phyloP scores from a whole-genome alignment of 805 yeast genomes.

The Danielia reshetovae region DNA sequence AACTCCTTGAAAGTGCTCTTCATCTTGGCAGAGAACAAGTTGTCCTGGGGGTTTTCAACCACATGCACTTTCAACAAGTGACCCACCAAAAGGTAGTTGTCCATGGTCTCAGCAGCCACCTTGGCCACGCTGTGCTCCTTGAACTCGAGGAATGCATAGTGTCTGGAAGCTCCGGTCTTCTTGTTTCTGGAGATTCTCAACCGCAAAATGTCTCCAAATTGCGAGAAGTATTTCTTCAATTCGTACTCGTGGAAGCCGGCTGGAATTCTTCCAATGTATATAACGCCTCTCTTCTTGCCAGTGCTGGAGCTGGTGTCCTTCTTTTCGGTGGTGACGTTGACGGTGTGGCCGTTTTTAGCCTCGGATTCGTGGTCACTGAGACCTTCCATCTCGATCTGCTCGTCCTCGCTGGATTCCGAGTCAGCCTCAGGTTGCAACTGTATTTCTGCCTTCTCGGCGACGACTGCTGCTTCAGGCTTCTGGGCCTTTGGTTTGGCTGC shows the following conservation, averaged over 20 bases:
- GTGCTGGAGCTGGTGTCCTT: slow-evolving; percentile 21
- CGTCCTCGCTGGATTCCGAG: slow-evolving; percentile 9
- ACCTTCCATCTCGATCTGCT: slow-evolving; percentile 13
- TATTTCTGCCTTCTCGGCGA: neutral
- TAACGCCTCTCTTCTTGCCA: slow-evolving; percentile 50
- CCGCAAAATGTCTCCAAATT: slow-evolving; percentile 82
- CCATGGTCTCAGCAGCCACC: slow-evolving; percentile 92
- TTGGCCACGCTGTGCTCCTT: slow-evolving; percentile 69
- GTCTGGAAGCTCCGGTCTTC: slow-evolving; percentile 86
- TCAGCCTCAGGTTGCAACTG: slow-evolving; percentile 3
- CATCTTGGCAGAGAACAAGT: slow-evolving; percentile 35
- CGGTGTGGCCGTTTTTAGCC: slow-evolving; percentile 17
- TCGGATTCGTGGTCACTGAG: slow-evolving; percentile 4
- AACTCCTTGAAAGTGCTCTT: slow-evolving; percentile 11
- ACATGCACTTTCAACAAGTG: slow-evolving; percentile 68
- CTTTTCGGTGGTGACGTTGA: slow-evolving; percentile 18
- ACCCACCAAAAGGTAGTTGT: slow-evolving; percentile 84
- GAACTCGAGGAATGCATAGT: slow-evolving; percentile 88
- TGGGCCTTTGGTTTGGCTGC: slow-evolving; percentile 12
- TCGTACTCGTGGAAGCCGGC: slow-evolving; percentile 86
- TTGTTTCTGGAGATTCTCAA: slow-evolving; percentile 83
- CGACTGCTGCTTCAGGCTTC: slow-evolving; percentile 2
- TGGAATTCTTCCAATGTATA: slow-evolving; percentile 91
- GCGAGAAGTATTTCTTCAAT: slow-evolving; percentile 74
- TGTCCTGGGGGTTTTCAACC: slow-evolving; percentile 54